Conservation (phyloP, 176 grass and related monocot genomes). For the Metroxylon sagu region DNA sequence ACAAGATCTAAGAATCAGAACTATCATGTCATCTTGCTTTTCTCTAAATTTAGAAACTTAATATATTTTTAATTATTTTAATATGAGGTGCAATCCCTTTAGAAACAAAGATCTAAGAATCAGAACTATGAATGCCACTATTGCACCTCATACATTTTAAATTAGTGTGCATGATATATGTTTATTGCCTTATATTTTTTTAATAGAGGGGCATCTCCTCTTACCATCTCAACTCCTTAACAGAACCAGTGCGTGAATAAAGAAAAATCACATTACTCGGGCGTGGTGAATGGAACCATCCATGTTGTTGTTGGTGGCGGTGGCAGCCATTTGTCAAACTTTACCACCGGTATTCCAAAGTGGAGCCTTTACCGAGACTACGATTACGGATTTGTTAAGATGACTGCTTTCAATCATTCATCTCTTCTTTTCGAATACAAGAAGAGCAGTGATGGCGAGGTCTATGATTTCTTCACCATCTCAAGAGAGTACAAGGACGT, state of each 20-base stretch:
- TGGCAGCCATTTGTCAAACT: constrained; percentile 57
- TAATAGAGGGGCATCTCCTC: background rate
- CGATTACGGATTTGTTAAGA: constrained; percentile 74
- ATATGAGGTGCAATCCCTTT: too few species aligned
- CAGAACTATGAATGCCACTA: too few species aligned
- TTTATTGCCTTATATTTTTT: background rate
- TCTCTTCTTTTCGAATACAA: constrained; percentile 70
- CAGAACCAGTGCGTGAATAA: constrained; percentile 50
- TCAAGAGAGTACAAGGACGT: constrained; percentile 64
- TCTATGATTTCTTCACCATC: constrained; percentile 72
- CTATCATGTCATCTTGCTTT: too few species aligned
- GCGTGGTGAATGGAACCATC: constrained; percentile 59
- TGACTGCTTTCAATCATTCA: constrained; percentile 66
- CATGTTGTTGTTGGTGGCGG: constrained; percentile 64
- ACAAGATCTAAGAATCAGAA: too few species aligned
- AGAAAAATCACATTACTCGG: constrained; percentile 42
- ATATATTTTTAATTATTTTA: too few species aligned
- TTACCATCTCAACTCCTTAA: background rate
- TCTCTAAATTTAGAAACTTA: too few species aligned
- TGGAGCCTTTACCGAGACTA: constrained; percentile 73
- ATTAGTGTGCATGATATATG: too few species aligned
- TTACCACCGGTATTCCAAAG: constrained; percentile 28
- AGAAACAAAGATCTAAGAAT: too few species aligned
- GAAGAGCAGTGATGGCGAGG: constrained; percentile 39
- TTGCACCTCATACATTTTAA: too few species aligned